Percentiles rank a stretch among this genome's conserved stretches.
These are phyloP conservation scores for Chloranthus sessilifolius DNA, from an alignment of 164 flowering plant genomes.

Conservation along the genomic window DNA sequence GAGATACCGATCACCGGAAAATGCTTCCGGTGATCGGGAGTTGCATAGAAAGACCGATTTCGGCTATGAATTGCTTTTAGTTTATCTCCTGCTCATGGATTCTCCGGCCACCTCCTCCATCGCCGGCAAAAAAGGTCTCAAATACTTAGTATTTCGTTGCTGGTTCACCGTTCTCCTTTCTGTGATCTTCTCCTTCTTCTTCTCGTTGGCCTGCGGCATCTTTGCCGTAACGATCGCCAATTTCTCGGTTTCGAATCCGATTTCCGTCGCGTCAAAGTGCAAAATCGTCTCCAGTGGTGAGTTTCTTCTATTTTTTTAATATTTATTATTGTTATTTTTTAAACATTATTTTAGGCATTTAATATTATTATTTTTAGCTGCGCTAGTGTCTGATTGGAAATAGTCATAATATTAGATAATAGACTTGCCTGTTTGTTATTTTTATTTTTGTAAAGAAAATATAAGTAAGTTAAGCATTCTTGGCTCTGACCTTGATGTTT, in stretches of 20 bases:
- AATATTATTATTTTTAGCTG: background rate
- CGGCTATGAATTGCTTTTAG: too few species aligned
- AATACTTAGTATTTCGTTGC: slow-evolving; percentile 12
- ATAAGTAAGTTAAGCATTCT: too few species aligned
- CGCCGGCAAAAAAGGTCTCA: background rate
- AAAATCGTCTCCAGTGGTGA: slow-evolving; percentile 79
- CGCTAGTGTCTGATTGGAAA: background rate
- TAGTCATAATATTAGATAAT: background rate
- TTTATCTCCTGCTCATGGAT: slow-evolving; percentile 16
- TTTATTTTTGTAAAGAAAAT: too few species aligned
- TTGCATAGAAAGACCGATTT: background rate
- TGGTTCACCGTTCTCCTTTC: slow-evolving; percentile 27
- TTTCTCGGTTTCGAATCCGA: slow-evolving; percentile 32
- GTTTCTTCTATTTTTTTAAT: slow-evolving; percentile 11
- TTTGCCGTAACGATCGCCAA: slow-evolving; percentile 27
- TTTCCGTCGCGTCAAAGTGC: slow-evolving; percentile 55
- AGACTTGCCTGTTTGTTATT: too few species aligned
- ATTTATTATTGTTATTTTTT: background rate
- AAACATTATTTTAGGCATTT: background rate
- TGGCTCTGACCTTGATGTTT: too few species aligned
- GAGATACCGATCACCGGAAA: slow-evolving; percentile 6
- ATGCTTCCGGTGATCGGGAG: slow-evolving; percentile 5
- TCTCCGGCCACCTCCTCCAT: background rate
- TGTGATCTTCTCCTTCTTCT: slow-evolving; percentile 26
- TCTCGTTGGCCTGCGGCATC: slow-evolving; percentile 26